These are phyloP conservation scores for Pseudomicrostroma phylloplanum DNA, from an alignment of 1,284 basidiomycete species.

Conservation along the genomic window DNA sequence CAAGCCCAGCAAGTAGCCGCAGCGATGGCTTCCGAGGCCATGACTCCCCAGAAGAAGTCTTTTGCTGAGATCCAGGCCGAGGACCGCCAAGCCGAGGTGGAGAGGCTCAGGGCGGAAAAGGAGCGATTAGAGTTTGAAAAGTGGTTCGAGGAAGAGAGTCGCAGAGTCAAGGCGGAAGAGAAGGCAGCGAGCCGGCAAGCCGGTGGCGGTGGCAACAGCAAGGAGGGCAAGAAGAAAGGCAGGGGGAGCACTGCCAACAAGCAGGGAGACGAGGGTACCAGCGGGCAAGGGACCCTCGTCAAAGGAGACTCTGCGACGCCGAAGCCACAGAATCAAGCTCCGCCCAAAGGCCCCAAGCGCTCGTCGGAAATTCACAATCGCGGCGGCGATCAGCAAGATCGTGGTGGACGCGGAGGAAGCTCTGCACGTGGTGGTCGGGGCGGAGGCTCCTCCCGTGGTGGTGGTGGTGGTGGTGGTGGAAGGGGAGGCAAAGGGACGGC, in stretches of 20 bases:
- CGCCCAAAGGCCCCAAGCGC: no score
- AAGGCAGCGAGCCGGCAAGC: background rate
- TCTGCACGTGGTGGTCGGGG: no score
- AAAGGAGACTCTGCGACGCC: no score
- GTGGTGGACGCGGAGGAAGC: no score
- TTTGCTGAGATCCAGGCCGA: slow-evolving; percentile 46
- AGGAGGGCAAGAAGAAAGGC: slow-evolving; percentile 1
- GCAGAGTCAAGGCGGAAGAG: slow-evolving; percentile 22
- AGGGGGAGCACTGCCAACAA: background rate
- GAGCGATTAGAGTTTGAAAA: slow-evolving; percentile 43
- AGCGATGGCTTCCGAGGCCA: slow-evolving; percentile 1
- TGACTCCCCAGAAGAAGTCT: slow-evolving; percentile 11
- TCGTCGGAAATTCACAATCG: no score
- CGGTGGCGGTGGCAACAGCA: slow-evolving; percentile 2
- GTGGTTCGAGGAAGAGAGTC: slow-evolving; percentile 48
- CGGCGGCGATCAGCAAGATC: no score
- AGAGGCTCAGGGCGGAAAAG: slow-evolving; percentile 31
- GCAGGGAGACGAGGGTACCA: no score
- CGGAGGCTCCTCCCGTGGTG: no score
- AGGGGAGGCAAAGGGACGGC: no score
- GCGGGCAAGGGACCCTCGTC: no score
- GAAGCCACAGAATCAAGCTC: no score
- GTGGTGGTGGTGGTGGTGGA: no score
- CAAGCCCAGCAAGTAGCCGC: slow-evolving; percentile 10
- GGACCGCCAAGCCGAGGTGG: slow-evolving; percentile 30